Evolutionary conservation across 2,329 filamentous ascomycete species (phyloP).

Genomic region (Cyphellophora europaea): DNA sequence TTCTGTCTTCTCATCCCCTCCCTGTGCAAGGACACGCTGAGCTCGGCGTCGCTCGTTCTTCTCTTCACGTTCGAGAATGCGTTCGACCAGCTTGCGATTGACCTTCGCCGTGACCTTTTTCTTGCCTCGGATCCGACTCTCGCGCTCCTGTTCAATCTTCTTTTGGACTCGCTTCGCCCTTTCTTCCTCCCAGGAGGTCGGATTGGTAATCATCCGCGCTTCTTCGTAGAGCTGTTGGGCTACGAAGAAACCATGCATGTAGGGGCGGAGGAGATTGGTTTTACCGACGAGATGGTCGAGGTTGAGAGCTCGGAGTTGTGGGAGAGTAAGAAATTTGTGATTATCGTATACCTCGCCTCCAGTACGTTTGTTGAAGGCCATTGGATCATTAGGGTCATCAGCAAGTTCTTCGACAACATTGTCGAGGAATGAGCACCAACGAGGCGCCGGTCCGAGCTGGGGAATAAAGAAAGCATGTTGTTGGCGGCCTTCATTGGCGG

Average conservation of each 20-base stretch:
- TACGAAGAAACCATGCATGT: conserved; percentile 99
- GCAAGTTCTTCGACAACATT: conserved; percentile 99
- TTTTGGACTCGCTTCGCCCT: conserved; percentile 83
- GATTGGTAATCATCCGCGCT: conserved; percentile 83
- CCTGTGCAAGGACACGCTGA: conserved; percentile 41
- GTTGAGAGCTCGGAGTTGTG: conserved; percentile 77
- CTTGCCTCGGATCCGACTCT: conserved; percentile 82
- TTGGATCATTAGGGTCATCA: conserved; percentile 60
- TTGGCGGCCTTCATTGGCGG: conserved; percentile 91
- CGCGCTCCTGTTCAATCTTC: conserved; percentile 94
- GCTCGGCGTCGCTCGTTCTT: conserved; percentile 39
- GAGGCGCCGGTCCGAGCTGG: conserved; percentile 83
- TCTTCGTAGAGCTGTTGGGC: conserved; percentile 93
- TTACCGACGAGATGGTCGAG: conserved; percentile 83
- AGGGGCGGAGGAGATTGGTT: conserved; percentile 80
- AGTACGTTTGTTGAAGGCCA: conserved; percentile 39
- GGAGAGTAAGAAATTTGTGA: conserved; percentile 91
- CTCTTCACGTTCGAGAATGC: conserved; percentile 50
- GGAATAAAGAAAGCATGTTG: conserved; percentile 95
- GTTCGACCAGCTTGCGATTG: conserved; percentile 61
- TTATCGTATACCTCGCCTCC: conserved; percentile 86
- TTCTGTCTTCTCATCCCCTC: conserved; percentile 39
- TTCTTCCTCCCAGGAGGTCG: conserved; percentile 88
- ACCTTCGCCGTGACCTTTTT: conserved; percentile 89
- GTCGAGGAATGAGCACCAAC: conserved; percentile 94